Conservation (phyloP, 768 basidiomycete genomes). For the Termitomyces sp. region DNA sequence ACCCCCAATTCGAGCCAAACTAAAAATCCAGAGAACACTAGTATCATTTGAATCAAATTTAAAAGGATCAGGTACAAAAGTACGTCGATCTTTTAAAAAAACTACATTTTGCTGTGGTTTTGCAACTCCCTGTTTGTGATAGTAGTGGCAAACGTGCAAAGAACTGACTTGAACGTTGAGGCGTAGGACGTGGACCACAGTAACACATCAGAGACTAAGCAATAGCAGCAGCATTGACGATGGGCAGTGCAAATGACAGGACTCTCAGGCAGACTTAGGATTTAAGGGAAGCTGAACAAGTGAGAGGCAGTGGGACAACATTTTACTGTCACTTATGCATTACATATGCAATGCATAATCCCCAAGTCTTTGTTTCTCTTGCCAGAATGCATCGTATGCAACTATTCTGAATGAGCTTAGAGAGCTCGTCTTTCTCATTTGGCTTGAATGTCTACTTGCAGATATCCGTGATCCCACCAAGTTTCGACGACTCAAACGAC, state of each 20-base stretch:
- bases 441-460: constrained; percentile 3
- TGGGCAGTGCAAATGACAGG: neutral
- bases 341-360: neutral
- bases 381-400: constrained; percentile 38
- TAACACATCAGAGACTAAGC: too few relatives aligned
- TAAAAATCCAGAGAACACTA: too few relatives aligned
- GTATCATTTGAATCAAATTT: too few relatives aligned
- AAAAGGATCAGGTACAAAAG: too few relatives aligned
- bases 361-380: constrained; percentile 26
- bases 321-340: neutral
- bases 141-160: neutral
- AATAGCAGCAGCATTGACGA: neutral
- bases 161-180: neutral
- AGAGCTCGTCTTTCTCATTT: neutral
- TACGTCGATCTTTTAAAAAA: too few relatives aligned
- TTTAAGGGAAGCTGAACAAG: neutral
- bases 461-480: constrained; percentile 35
- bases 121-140: too few relatives aligned
- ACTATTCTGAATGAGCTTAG: neutral
- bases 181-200: neutral
- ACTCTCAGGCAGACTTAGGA: neutral
- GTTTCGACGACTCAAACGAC: constrained; percentile 33
- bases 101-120: too few relatives aligned
- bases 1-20: too few relatives aligned
- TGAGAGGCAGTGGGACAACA: neutral